These are phyloP conservation scores for Alternaria solani DNA, from an alignment of 2,329 filamentous ascomycete species.

Conservation along the genomic window DNA sequence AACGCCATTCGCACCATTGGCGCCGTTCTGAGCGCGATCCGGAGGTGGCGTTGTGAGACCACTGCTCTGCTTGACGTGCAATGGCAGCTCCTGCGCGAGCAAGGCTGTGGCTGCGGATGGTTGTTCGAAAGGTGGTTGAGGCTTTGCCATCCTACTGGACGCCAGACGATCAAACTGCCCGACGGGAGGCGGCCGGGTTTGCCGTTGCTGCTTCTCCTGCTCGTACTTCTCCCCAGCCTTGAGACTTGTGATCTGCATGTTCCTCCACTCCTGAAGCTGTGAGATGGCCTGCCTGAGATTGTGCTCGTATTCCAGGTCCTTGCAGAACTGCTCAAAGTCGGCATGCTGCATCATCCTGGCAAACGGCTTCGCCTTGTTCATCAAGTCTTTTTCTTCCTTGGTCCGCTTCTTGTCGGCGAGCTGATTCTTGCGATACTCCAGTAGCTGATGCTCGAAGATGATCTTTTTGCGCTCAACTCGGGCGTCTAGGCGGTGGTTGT, in stretches of 20 bases:
- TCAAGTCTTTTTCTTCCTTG: conserved; percentile 89
- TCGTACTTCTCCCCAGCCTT: conserved; percentile 92
- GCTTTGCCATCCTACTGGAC: conserved; percentile 72
- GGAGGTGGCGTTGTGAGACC: conserved; percentile 53
- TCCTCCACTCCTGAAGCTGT: conserved; percentile 94
- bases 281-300: conserved; percentile 88
- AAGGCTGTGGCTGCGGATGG: conserved; percentile 78
- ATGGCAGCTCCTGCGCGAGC: conserved; percentile 78
- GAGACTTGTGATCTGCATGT: conserved; percentile 82
- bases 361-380: conserved; percentile 95
- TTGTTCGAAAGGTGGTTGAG: conserved; percentile 69
- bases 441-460: conserved; percentile 90
- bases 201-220: conserved; percentile 79
- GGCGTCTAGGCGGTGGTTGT: conserved; percentile 89
- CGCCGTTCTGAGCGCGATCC: conserved; percentile 60
- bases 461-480: conserved; percentile 95
- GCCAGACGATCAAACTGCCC: conserved; percentile 88
- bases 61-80: conserved; percentile 60
- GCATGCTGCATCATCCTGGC: conserved; percentile 94
- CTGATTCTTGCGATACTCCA: conserved; percentile 93
- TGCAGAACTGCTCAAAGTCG: conserved; percentile 86
- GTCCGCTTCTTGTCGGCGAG: conserved; percentile 92
- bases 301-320: conserved; percentile 87
- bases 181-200: conserved; percentile 71
- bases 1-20: conserved; percentile 52